phyloP scores from a whole-genome alignment of 108 stramenopile genomes.

The Nitzschia putrida region DNA sequence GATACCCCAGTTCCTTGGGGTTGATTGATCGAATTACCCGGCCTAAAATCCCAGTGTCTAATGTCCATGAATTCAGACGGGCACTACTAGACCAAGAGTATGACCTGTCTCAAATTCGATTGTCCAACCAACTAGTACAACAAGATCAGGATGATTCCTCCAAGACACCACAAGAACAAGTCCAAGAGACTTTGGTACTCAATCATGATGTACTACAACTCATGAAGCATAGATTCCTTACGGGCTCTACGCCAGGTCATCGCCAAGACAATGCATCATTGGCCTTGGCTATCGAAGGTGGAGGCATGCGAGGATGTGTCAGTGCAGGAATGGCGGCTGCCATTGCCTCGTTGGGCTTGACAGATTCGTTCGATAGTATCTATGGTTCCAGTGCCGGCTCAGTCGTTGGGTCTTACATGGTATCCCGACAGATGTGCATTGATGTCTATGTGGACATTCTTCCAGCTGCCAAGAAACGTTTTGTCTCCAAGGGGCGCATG shows the following conservation, averaged over 20 bases:
- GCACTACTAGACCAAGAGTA: slow-evolving; percentile 21
- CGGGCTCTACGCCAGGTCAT: slow-evolving; percentile 55
- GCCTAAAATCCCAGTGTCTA: background rate
- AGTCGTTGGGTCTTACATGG: slow-evolving; percentile 79
- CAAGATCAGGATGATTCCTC: background rate
- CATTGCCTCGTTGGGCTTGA: slow-evolving; percentile 69
- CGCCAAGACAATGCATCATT: slow-evolving; percentile 63
- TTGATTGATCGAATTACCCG: background rate
- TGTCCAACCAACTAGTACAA: slow-evolving; percentile 4
- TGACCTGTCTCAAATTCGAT: background rate
- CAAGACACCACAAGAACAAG: slow-evolving; percentile 8
- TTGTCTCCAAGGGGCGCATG: slow-evolving; percentile 66
- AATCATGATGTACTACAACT: slow-evolving; percentile 71
- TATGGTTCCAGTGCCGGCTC: slow-evolving; percentile 81
- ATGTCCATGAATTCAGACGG: slow-evolving; percentile 16
- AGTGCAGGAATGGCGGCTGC: slow-evolving; percentile 82
- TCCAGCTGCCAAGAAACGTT: slow-evolving; percentile 58
- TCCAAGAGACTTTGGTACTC: slow-evolving; percentile 8
- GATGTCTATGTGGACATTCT: slow-evolving; percentile 81
- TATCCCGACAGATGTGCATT: slow-evolving; percentile 71
- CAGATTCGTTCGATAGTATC: slow-evolving; percentile 66
- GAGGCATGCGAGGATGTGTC: slow-evolving; percentile 79
- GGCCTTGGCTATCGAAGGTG: slow-evolving; percentile 86
- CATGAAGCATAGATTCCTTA: slow-evolving; percentile 49
- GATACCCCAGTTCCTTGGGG: background rate